These are phyloP conservation scores for Boletus tylopilopsis DNA, from an alignment of 768 basidiomycete genomes.

Conservation along the genomic window DNA sequence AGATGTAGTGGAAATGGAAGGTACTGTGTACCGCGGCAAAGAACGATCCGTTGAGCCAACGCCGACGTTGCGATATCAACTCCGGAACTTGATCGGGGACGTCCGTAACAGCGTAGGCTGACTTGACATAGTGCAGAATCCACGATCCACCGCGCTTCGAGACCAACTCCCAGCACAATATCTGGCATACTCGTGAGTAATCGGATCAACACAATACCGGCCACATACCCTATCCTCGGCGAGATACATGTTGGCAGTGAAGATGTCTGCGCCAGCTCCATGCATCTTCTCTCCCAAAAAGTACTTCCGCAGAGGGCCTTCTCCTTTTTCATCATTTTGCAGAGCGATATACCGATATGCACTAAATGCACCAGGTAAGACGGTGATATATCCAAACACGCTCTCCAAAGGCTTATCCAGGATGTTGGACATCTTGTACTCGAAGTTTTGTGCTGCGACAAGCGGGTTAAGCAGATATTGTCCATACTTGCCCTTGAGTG, in stretches of 20 bases:
- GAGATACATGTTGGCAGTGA: conserved; percentile 95
- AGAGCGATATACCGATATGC: conserved; percentile 90
- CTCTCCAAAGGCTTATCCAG: conserved; percentile 88
- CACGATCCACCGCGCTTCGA: conserved; percentile 89
- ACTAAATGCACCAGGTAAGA: conserved; percentile 89
- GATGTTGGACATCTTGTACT: conserved; percentile 94
- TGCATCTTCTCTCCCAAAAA: conserved; percentile 97
- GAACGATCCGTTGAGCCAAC: conserved; percentile 98
- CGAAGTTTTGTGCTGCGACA: conserved; percentile 90
- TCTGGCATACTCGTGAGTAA: conserved; percentile 41
- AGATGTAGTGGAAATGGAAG: conserved; percentile 93
- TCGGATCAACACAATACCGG: neutral
- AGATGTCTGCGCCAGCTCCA: conserved; percentile 83
- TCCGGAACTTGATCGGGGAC: conserved; percentile 95
- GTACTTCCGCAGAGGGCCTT: conserved; percentile 92
- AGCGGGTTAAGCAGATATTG: conserved; percentile 78
- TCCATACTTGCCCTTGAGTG: conserved; percentile 82
- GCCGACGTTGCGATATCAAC: conserved; percentile 88
- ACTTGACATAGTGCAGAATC: conserved; percentile 96
- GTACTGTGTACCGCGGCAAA: conserved; percentile 93
- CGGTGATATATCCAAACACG: conserved; percentile 92
- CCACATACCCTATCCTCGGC: conserved; percentile 75
- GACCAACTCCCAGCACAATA: conserved; percentile 96
- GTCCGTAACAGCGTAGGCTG: conserved; percentile 88
- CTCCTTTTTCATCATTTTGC: conserved; percentile 77